Conservation (phyloP, 1,284 basidiomycete species). For the Trichosporon coremiiforme region DNA sequence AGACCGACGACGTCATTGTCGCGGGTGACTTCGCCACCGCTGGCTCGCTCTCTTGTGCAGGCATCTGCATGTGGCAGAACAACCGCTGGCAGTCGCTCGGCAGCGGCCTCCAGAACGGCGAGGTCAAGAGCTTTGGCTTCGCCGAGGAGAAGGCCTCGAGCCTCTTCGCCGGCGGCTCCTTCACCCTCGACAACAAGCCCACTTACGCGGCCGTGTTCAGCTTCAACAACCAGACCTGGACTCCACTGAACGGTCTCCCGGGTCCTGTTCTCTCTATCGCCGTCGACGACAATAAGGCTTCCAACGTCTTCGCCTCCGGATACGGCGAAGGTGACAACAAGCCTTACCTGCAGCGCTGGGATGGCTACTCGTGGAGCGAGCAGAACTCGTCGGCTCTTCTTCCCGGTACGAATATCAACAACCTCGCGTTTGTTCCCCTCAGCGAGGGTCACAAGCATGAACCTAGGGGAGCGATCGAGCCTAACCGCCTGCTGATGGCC, state of each 20-base stretch:
- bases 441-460: conserved; percentile 61
- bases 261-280: conserved; percentile 88
- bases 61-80: conserved; percentile 71
- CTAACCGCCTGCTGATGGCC: conserved; percentile 86
- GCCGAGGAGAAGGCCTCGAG: conserved; percentile 61
- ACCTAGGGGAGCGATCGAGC: conserved; percentile 67
- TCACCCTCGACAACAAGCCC: conserved; percentile 64
- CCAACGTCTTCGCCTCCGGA: conserved; percentile 88
- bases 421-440: conserved; percentile 87
- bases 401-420: conserved; percentile 63
- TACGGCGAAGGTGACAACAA: conserved; percentile 65
- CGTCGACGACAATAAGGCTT: conserved; percentile 76
- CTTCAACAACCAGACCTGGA: conserved; percentile 73
- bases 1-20: conserved; percentile 71
- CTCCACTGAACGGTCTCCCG: conserved; percentile 67
- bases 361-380: conserved; percentile 71
- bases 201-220: conserved; percentile 70
- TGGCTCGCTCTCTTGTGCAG: conserved; percentile 73
- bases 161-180: conserved; percentile 73
- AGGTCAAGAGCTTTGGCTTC: conserved; percentile 70
- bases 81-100: conserved; percentile 82
- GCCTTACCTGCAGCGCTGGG: conserved; percentile 78
- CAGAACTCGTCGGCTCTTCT: conserved; percentile 60
- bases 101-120: conserved; percentile 69
- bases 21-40: conserved; percentile 82